Base-by-base conservation (phyloP, 495 filamentous ascomycete species). In the Neurospora sp. region DNA sequence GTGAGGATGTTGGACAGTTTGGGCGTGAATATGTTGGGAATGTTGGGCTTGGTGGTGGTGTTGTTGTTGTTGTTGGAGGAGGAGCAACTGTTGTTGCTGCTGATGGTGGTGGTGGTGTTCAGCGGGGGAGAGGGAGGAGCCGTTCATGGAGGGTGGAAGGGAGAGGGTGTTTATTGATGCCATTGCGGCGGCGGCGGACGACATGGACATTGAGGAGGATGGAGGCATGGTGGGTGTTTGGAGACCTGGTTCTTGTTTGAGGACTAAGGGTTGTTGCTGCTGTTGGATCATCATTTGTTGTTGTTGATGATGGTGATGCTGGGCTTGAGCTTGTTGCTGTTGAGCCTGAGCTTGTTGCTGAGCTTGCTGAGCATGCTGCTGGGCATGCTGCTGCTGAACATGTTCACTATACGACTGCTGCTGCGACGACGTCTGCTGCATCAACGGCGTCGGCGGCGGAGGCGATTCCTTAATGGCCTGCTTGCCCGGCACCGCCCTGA, bases 391-490 rank as follows among this genome's bases (percentile, higher is more conserved):
- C 20, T 59, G 71, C 6, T 39, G 35, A 37, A 37, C 35, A 37
- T 37, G 35, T 37, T 37, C 61, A 31, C 40, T 39, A 2, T 68
- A 61, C 20, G 68, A 31, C 12, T 72, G 68, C 12, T 44, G 69
- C 20, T 8, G 20, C 27, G 2, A 3, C 39, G 73, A 7, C 27
- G 27, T 65, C 53, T 65, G 53, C 53, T 61, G 53, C 53, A 65
- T 65, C 53, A 65, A 35, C 39, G 44, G 39, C 16, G 69, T 27
- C n/a, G 72, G 70, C 31, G 74, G 71, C 16, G 77, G 75, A 6
- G 74, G 72, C n/a, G 80, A 78, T 7, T 82, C 81, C 39, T 80
- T 80, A n/a, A 85, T 78, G 9, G 78, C 83, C 61, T 84, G 80
- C 35, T 78, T 77, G 6, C 73, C 78, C 3, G 80, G 81, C 10